Evolutionary conservation across 345 rosid genomes (phyloP), one percentile per base, ranked within the genome.

Genomic region (Arabis alpina): DNA sequence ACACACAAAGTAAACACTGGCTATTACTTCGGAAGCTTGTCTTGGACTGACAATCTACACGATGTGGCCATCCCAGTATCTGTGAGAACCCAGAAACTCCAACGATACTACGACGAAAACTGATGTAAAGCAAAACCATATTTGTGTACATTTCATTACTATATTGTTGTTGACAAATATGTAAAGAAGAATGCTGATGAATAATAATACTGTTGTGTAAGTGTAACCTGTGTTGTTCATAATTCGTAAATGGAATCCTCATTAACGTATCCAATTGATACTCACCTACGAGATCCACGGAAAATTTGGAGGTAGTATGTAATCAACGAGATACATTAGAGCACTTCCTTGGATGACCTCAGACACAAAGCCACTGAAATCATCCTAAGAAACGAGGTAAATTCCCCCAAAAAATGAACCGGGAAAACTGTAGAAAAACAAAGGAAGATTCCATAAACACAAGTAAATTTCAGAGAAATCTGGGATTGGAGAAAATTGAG

Each of bases 1-100:
- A 53, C 66, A 12, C 65, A 84, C 39, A 60, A 45, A 65, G 63
- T 72, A 14, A 78, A 82, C 42, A 68, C 73, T 6, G 82, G 82
- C 7, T 85, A 65, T 71, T 75, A 50, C 16, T 84, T 84, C 52
- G 82, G 86, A 11, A 79, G 82, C 76, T 56, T 84, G 52, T 74
- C 80, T 30, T 82, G 86, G 82, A 80, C 23, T 5, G 76, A 79
- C 16, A 65, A 73, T 9, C 2, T 27, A 10, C 80, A 70, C 10
- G 30, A 27, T 52, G 83, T 60, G 4, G 14, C 32, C 1, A 70
- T 70, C 24, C 75, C 68, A 3, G 2, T 70, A 10, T 70, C 68
- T 70, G 67, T 61, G 1, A 70, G 68, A 42, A 61, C 75, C 0
- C 74, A 70, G 3, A 60, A 27, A 12, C 34, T 70, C 14, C 49